Conservation (phyloP, 495 filamentous ascomycete species). For the Aspergillus olivimuriae region DNA sequence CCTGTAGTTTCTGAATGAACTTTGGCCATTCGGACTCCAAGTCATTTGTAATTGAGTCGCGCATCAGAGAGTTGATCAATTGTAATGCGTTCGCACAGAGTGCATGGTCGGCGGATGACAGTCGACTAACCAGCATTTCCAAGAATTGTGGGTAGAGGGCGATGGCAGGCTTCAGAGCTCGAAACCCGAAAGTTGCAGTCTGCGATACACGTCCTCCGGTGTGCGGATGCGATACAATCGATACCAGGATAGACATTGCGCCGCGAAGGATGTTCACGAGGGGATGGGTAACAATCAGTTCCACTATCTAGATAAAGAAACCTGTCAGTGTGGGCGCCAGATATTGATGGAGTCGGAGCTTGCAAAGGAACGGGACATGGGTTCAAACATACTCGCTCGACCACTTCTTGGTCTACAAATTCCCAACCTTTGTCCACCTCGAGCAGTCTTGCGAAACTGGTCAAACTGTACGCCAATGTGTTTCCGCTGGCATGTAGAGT, state of each 20-base stretch:
- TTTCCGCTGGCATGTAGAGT: slow-evolving; percentile 83
- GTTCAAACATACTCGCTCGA: slow-evolving; percentile 53
- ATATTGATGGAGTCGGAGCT: no score
- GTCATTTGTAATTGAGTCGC: slow-evolving; percentile 85
- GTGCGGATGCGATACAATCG: slow-evolving; percentile 81
- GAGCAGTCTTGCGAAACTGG: slow-evolving; percentile 75
- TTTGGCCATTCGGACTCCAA: slow-evolving; percentile 79
- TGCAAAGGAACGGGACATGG: no score
- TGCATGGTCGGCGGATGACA: slow-evolving; percentile 91
- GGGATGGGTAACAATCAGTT: slow-evolving; percentile 90
- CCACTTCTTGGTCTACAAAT: slow-evolving; percentile 57
- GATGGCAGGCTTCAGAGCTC: slow-evolving; percentile 87
- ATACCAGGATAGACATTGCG: slow-evolving; percentile 92
- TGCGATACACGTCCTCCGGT: slow-evolving; percentile 32
- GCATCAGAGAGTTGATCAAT: slow-evolving; percentile 90
- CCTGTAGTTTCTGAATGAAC: slow-evolving; percentile 88
- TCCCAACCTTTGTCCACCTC: slow-evolving; percentile 99
- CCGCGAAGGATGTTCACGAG: slow-evolving; percentile 95
- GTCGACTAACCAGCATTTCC: slow-evolving; percentile 81
- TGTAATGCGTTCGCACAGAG: slow-evolving; percentile 93
- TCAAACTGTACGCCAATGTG: slow-evolving; percentile 89
- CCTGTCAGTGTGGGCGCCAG: neutral
- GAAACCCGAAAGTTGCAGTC: slow-evolving; percentile 68
- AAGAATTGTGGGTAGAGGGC: slow-evolving; percentile 88
- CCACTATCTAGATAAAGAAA: slow-evolving; percentile 59